Conservation (phyloP, 2,329 filamentous ascomycete genomes). For the Aspergillus puulaauensis region DNA sequence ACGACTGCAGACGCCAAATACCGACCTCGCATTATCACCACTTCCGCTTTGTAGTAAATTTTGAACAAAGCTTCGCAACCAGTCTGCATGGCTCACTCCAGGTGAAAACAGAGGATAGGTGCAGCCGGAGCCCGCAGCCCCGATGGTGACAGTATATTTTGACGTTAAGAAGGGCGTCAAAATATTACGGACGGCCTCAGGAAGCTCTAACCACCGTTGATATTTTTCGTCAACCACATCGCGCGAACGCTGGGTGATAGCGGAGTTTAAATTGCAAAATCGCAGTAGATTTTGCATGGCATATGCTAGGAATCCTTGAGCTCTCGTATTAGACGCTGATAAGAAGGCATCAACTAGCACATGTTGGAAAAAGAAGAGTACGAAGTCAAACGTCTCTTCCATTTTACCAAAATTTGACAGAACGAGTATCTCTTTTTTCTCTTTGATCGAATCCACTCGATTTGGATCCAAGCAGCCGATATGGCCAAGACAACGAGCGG, state of each 20-base stretch:
- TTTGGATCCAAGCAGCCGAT: slow-evolving; percentile 92
- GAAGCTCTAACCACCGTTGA: slow-evolving; percentile 74
- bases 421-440: slow-evolving; percentile 80
- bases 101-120: slow-evolving; percentile 77
- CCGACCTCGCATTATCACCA: slow-evolving; percentile 68
- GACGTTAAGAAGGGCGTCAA: slow-evolving; percentile 87
- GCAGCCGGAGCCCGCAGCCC: slow-evolving; percentile 53
- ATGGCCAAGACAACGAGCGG: slow-evolving; percentile 79
- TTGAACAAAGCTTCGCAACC: slow-evolving; percentile 77
- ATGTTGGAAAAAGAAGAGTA: slow-evolving; percentile 79
- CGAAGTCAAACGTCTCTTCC: slow-evolving; percentile 80
- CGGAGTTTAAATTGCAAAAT: slow-evolving; percentile 69
- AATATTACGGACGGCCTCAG: slow-evolving; percentile 74
- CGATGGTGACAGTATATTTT: slow-evolving; percentile 70
- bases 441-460: slow-evolving; percentile 74
- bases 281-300: slow-evolving; percentile 90
- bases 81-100: slow-evolving; percentile 69
- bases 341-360: slow-evolving; percentile 89
- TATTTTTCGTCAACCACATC: slow-evolving; percentile 60
- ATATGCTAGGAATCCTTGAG: slow-evolving; percentile 89
- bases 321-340: slow-evolving; percentile 80
- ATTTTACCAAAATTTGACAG: slow-evolving; percentile 79
- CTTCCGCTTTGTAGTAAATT: slow-evolving; percentile 79
- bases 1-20: slow-evolving; percentile 79
- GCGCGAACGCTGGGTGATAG: slow-evolving; percentile 51